phyloP scores from a whole-genome alignment of 371 early-diverging fungal genomes.

The Basidiobolus meristosporus region DNA sequence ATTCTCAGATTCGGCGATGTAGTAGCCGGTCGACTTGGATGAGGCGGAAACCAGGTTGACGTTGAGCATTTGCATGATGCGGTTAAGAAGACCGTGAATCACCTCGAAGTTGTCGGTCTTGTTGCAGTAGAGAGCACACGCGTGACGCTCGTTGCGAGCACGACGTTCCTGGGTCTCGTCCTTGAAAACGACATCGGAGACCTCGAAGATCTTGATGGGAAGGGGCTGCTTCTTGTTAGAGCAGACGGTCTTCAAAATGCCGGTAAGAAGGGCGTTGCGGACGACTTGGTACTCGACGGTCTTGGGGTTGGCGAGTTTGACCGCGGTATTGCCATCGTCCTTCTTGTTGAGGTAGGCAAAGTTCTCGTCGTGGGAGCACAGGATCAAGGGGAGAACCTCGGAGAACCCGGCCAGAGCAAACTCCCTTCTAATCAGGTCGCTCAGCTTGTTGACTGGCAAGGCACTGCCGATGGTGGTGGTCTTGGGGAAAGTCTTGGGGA shows the following conservation, averaged over 20 bases:
- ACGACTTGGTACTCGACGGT: conserved; percentile 88
- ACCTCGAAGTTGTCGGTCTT: conserved; percentile 86
- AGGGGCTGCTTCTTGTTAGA: conserved; percentile 83
- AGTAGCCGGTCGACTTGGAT: conserved; percentile 39
- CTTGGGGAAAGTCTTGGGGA: conserved; percentile 60
- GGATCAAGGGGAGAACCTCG: conserved; percentile 88
- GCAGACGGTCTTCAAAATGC: conserved; percentile 90
- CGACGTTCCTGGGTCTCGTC: conserved; percentile 60
- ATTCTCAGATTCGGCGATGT: conserved; percentile 56
- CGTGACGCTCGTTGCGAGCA: conserved; percentile 80
- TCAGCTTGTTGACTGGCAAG: conserved; percentile 85
- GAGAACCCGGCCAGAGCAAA: conserved; percentile 87
- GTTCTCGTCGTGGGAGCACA: conserved; percentile 96
- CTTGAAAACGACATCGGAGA: conserved; percentile 88
- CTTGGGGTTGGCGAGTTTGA: conserved; percentile 90
- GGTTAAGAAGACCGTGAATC: conserved; percentile 84
- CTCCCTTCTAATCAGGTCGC: conserved; percentile 79
- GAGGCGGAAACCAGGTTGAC: conserved; percentile 18
- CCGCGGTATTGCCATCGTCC: conserved; percentile 63
- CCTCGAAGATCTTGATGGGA: conserved; percentile 95
- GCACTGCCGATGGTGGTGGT: conserved; percentile 79
- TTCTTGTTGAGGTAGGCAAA: conserved; percentile 65
- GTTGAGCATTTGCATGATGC: conserved; percentile 71
- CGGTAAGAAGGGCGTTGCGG: conserved; percentile 86
- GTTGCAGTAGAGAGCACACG: conserved; percentile 77